phyloP scores from a whole-genome alignment of 2,329 filamentous ascomycete genomes.

The Macrophomina phaseolina region DNA sequence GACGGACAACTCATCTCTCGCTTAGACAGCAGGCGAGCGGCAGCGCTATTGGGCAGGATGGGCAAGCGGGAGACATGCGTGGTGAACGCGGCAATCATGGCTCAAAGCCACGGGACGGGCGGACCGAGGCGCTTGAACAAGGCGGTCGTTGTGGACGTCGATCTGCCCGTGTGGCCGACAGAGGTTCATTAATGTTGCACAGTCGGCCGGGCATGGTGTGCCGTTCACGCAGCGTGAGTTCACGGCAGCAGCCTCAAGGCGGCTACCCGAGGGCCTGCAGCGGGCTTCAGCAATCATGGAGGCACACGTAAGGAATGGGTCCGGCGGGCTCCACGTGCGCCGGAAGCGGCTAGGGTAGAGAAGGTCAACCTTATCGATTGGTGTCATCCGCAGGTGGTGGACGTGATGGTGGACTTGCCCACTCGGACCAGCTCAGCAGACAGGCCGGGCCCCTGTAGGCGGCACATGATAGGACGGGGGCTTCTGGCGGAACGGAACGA shows the following conservation, averaged over 20 bases:
- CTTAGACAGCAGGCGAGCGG: conserved; percentile 31
- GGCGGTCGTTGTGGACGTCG: conserved; percentile 82
- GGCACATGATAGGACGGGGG: conserved; percentile 11
- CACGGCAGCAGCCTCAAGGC: conserved; percentile 17
- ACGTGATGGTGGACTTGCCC: background rate
- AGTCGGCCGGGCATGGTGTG: background rate
- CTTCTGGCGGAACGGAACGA: conserved; percentile 17
- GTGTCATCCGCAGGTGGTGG: background rate
- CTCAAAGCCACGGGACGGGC: conserved; percentile 59
- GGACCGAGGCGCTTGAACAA: conserved; percentile 72
- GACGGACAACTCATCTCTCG: conserved; percentile 26
- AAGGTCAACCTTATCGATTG: conserved; percentile 19
- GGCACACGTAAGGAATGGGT: conserved; percentile 24
- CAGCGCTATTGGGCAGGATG: conserved; percentile 33
- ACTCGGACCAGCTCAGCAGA: conserved; percentile 18
- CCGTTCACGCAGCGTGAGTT: conserved; percentile 19
- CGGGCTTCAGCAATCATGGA: conserved; percentile 19
- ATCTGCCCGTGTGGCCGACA: conserved; percentile 59
- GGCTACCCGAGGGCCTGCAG: conserved; percentile 1
- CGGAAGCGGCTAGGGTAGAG: conserved; percentile 10
- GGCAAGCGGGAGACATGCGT: conserved; percentile 73
- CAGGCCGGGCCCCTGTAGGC: background rate
- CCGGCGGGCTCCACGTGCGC: conserved; percentile 12
- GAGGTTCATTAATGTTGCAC: conserved; percentile 3
- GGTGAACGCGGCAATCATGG: conserved; percentile 79